Conservation (phyloP, 345 rosid species). For the Linum tenue region DNA sequence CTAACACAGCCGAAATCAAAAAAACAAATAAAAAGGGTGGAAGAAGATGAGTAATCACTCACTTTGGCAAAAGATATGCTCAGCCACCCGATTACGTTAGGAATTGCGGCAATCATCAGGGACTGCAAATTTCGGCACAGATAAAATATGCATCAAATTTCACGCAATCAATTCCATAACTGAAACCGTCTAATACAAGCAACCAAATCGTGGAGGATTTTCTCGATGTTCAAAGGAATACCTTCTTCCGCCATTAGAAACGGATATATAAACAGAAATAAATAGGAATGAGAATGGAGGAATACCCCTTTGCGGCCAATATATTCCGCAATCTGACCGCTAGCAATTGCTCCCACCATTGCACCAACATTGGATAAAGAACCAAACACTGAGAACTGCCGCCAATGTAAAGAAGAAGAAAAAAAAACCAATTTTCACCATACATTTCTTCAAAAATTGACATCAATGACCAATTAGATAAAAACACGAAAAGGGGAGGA, state of each 20-base stretch:
- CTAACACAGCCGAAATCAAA: not conserved
- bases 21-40: too few species aligned
- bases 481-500: not conserved
- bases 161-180: not conserved
- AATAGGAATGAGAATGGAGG: not conserved
- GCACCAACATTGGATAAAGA: slow-evolving; percentile 7
- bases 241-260: not conserved
- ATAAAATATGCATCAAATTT: too few species aligned
- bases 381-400: slow-evolving; percentile 10
- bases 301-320: slow-evolving; percentile 10
- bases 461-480: not conserved
- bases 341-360: slow-evolving; percentile 8
- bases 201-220: not conserved
- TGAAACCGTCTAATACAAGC: not conserved
- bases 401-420: too few species aligned
- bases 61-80: slow-evolving; percentile 10
- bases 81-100: slow-evolving; percentile 8
- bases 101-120: slow-evolving; percentile 7
- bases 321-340: slow-evolving; percentile 8
- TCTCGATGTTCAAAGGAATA: not conserved
- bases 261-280: not conserved
- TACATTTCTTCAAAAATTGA: not conserved
- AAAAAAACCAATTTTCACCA: not conserved
- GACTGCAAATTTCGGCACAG: slow-evolving; percentile 2
- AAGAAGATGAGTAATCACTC: not conserved